Conservation (phyloP, 805 yeast species). For the Metschnikowia gelsemii region DNA sequence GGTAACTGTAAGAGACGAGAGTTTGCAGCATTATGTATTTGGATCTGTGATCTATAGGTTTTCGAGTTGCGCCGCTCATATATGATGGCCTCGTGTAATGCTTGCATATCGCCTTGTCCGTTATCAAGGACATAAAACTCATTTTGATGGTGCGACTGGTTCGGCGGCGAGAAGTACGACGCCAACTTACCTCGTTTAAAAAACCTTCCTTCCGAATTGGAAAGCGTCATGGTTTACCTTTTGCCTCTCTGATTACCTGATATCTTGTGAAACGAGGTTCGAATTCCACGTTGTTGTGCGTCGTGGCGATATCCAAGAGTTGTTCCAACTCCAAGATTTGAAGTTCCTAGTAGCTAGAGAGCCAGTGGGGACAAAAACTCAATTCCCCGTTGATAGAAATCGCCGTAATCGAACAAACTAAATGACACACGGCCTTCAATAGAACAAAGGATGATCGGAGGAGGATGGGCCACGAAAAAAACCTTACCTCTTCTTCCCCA, state of each 20-base stretch:
- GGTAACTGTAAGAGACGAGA: slow-evolving; percentile 50
- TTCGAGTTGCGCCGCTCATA: slow-evolving; percentile 26
- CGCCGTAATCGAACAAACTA: too few relatives aligned
- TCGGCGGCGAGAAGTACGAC: slow-evolving; percentile 15
- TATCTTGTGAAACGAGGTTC: too few relatives aligned
- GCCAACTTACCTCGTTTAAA: slow-evolving; percentile 18
- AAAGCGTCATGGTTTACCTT: slow-evolving; percentile 3
- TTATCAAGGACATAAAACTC: slow-evolving; percentile 28
- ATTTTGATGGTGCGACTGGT: slow-evolving; percentile 11
- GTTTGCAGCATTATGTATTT: slow-evolving; percentile 25
- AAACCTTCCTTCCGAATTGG: slow-evolving; percentile 11
- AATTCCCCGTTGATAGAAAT: too few relatives aligned
- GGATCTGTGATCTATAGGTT: slow-evolving; percentile 24
- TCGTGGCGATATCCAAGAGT: too few relatives aligned
- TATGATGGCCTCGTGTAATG: slow-evolving; percentile 35
- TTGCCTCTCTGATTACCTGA: not conserved
- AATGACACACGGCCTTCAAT: slow-evolving; percentile 1
- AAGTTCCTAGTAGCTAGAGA: too few relatives aligned
- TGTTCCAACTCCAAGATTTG: too few relatives aligned
- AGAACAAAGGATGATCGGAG: not conserved
- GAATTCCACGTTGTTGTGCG: too few relatives aligned
- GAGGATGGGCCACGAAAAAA: not conserved
- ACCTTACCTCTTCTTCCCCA: not conserved
- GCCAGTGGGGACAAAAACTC: too few relatives aligned
- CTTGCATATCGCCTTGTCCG: slow-evolving; percentile 35